Conservation (phyloP, 257 asterid genomes). For the Buddleja alternifolia region DNA sequence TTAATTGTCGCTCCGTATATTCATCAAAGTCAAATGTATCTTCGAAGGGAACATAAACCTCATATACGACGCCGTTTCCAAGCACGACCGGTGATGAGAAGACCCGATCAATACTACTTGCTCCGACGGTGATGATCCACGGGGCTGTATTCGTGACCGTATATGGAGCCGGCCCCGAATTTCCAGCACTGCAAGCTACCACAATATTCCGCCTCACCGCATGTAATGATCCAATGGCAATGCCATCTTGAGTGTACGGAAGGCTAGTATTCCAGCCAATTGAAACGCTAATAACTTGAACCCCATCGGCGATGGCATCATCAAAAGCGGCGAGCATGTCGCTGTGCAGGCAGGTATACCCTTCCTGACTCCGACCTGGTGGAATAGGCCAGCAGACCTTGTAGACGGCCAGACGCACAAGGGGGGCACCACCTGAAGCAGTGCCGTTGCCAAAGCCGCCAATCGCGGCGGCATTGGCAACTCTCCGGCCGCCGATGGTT, state of each 20-base stretch:
- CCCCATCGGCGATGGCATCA: conserved; percentile 53
- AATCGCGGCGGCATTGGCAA: conserved; percentile 34
- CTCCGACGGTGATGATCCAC: conserved; percentile 52
- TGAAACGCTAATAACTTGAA: conserved; percentile 41
- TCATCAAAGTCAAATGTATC: no score
- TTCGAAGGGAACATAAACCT: no score
- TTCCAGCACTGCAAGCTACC: no score
- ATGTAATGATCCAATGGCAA: no score
- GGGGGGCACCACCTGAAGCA: no score
- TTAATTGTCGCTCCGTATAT: no score
- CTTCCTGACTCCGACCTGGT: not conserved
- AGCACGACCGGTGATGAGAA: conserved; percentile 36
- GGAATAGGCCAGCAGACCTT: conserved; percentile 51
- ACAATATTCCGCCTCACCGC: no score
- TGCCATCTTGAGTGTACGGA: conserved; percentile 24
- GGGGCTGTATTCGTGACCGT: conserved; percentile 47
- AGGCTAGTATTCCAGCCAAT: conserved; percentile 19
- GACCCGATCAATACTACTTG: conserved; percentile 42
- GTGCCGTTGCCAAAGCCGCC: conserved; percentile 49
- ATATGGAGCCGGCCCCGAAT: conserved; percentile 22
- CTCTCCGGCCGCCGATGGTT: conserved; percentile 48
- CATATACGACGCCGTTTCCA: conserved; percentile 35
- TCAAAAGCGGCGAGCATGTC: conserved; percentile 52
- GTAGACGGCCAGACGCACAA: conserved; percentile 44
- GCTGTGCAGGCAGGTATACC: conserved; percentile 31